These are phyloP conservation scores for Lumnitzera racemosa DNA, from an alignment of 345 rosid genomes.

Conservation along the genomic window DNA sequence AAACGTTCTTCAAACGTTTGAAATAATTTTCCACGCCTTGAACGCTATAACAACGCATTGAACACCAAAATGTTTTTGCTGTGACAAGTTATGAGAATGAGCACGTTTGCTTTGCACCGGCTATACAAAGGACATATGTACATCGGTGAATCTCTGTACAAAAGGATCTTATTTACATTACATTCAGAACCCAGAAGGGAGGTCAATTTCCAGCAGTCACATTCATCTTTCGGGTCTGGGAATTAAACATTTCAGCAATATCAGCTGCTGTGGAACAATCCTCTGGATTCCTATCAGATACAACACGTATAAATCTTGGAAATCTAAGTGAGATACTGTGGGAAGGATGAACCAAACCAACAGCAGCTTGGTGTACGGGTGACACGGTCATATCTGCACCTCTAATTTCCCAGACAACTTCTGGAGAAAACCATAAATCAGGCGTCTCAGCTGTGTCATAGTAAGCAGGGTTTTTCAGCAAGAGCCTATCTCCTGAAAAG, in stretches of 20 bases:
- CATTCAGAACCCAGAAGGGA: too few relatives aligned
- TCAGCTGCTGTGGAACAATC: constrained; percentile 73
- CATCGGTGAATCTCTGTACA: background rate
- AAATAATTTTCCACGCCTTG: too few relatives aligned
- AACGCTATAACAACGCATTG: too few relatives aligned
- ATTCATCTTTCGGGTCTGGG: constrained; percentile 70
- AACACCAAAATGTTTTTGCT: too few relatives aligned
- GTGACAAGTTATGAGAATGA: too few relatives aligned
- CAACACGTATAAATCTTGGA: constrained; percentile 51
- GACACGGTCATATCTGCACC: constrained; percentile 88
- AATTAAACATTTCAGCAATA: constrained; percentile 62
- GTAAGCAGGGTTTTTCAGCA: constrained; percentile 58
- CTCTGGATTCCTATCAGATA: constrained; percentile 48
- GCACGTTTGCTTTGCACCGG: too few relatives aligned
- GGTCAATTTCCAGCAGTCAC: constrained; percentile 17
- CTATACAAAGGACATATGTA: too few relatives aligned
- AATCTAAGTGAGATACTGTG: constrained; percentile 83
- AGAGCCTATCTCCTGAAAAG: constrained; percentile 55
- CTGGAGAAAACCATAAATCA: constrained; percentile 74
- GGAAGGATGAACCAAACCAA: constrained; percentile 70
- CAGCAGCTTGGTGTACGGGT: constrained; percentile 71
- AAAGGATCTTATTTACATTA: background rate
- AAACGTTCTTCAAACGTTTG: too few relatives aligned
- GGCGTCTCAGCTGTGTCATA: constrained; percentile 71
- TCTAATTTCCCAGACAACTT: constrained; percentile 72